These are phyloP conservation scores for Cystobasidiaceae sp. DNA, from an alignment of 1,284 basidiomycete genomes.

Conservation along the genomic window DNA sequence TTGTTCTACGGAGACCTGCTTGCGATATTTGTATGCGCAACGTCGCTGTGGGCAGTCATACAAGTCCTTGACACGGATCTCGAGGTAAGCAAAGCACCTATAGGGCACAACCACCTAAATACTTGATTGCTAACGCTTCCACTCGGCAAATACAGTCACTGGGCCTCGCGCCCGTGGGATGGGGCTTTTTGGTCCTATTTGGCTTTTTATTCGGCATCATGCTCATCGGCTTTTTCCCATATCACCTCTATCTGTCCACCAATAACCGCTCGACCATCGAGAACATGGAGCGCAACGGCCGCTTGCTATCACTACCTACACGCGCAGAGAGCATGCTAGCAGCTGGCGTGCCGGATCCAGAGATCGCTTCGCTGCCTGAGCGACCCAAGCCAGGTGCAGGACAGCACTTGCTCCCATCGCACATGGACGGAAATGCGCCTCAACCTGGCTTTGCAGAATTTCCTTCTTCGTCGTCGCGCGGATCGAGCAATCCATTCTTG, in stretches of 20 bases:
- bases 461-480: neutral
- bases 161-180: constrained; percentile 20
- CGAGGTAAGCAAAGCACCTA: neutral
- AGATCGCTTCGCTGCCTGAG: constrained; percentile 12
- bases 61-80: constrained; percentile 27
- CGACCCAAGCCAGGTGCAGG: constrained; percentile 8
- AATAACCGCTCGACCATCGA: constrained; percentile 31
- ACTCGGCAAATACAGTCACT: neutral
- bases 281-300: constrained; percentile 28
- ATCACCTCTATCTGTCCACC: constrained; percentile 24
- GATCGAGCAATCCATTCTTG: constrained; percentile 6
- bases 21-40: neutral
- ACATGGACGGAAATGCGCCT: neutral
- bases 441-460: constrained; percentile 10
- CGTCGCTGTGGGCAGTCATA: constrained; percentile 21
- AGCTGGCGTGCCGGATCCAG: constrained; percentile 12
- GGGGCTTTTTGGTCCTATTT: constrained; percentile 29
- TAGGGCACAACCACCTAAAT: neutral
- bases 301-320: constrained; percentile 4
- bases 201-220: constrained; percentile 28
- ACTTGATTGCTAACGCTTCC: neutral
- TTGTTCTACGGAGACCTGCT: constrained; percentile 21
- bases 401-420: neutral
- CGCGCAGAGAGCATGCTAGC: constrained; percentile 19
- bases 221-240: constrained; percentile 22